Conservation (phyloP, 2,329 filamentous ascomycete species). For the Allantophomopsis lycopodina region DNA sequence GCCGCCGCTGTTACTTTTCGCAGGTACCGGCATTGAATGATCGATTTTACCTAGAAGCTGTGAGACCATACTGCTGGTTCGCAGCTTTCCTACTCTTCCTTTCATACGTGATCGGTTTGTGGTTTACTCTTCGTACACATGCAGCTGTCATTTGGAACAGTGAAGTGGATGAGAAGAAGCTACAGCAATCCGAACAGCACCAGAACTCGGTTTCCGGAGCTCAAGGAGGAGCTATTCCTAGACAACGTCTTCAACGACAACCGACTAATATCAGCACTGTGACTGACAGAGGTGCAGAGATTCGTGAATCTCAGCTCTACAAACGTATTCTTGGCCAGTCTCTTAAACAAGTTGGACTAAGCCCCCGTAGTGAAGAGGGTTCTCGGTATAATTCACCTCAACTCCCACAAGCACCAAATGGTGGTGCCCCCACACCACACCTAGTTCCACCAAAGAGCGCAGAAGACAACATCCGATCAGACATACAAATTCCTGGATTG, state of each 20-base stretch:
- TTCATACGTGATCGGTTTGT: slow-evolving; percentile 84
- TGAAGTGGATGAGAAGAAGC: slow-evolving; percentile 65
- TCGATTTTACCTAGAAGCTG: slow-evolving; percentile 78
- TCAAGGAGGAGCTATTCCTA: slow-evolving; percentile 8
- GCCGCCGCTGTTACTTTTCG: slow-evolving; percentile 85
- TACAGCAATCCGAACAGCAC: slow-evolving; percentile 28
- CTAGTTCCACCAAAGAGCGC: slow-evolving; percentile 59
- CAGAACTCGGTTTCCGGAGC: slow-evolving; percentile 17
- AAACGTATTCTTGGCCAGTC: slow-evolving; percentile 89
- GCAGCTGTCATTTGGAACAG: slow-evolving; percentile 94
- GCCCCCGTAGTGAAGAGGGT: slow-evolving; percentile 33
- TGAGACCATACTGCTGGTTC: slow-evolving; percentile 87
- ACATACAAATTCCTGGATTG: slow-evolving; percentile 51
- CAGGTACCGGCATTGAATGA: slow-evolving; percentile 76
- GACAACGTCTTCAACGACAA: slow-evolving; percentile 12
- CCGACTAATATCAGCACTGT: slow-evolving; percentile 10
- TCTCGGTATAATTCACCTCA: slow-evolving; percentile 23
- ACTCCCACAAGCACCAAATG: slow-evolving; percentile 22
- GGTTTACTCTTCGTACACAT: slow-evolving; percentile 92
- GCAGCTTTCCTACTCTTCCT: slow-evolving; percentile 76
- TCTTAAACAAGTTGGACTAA: slow-evolving; percentile 66
- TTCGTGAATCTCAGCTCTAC: slow-evolving; percentile 80
- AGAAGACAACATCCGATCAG: slow-evolving; percentile 27
- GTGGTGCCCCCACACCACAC: slow-evolving; percentile 42
- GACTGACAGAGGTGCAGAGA: slow-evolving; percentile 33